Evolutionary conservation across 768 basidiomycete genomes (phyloP).

Genomic region (Naganishia randhawae): DNA sequence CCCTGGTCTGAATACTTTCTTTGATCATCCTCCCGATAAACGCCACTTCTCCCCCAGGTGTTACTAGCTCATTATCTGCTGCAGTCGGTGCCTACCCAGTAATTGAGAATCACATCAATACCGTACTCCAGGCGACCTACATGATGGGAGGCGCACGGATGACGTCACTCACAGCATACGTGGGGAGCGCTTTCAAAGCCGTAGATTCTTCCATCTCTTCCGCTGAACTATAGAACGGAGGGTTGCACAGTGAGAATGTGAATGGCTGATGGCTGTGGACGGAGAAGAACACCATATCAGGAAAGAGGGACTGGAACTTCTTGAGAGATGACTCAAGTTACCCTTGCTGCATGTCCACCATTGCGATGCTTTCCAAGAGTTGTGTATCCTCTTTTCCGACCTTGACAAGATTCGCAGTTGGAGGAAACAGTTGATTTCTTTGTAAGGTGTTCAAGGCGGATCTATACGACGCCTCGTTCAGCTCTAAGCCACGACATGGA

Average conservation of each 20-base stretch:
- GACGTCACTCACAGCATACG: slow-evolving; percentile 59
- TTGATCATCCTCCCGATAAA: slow-evolving; percentile 74
- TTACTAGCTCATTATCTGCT: slow-evolving; percentile 80
- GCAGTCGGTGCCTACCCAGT: slow-evolving; percentile 65
- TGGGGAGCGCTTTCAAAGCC: slow-evolving; percentile 62
- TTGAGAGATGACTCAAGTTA: background rate
- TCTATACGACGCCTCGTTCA: slow-evolving; percentile 63
- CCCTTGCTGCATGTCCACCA: background rate
- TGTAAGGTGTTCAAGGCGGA: slow-evolving; percentile 61
- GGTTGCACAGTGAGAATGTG: slow-evolving; percentile 91
- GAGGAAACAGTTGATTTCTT: slow-evolving; percentile 58
- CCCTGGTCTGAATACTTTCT: slow-evolving; percentile 62
- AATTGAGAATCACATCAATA: background rate
- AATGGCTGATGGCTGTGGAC: slow-evolving; percentile 43
- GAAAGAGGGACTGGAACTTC: slow-evolving; percentile 41
- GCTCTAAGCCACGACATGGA: slow-evolving; percentile 56
- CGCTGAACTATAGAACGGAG: slow-evolving; percentile 80
- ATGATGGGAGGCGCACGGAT: background rate
- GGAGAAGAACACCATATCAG: background rate
- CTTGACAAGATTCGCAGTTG: background rate
- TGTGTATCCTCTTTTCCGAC: background rate
- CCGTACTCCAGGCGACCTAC: slow-evolving; percentile 34
- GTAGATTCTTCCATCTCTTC: slow-evolving; percentile 65
- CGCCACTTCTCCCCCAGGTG: slow-evolving; percentile 72
- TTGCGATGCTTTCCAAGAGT: background rate